These are phyloP conservation scores for Seiridium unicorne DNA, from an alignment of 2,329 filamentous ascomycete genomes.

Conservation along the genomic window DNA sequence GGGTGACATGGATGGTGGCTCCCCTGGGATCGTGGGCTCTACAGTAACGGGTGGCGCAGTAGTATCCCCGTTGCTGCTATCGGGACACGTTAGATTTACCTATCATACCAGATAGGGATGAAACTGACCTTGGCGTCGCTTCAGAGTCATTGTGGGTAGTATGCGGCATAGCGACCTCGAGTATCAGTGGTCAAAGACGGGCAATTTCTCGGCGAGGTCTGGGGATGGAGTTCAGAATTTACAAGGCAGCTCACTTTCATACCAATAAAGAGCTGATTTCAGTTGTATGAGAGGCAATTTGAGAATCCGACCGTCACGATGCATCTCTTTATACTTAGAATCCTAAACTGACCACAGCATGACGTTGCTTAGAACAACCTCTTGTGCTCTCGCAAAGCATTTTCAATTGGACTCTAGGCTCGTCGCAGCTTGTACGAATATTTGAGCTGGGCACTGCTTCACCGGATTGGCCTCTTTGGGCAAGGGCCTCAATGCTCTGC, in stretches of 20 bases:
- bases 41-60: neutral
- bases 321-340: neutral
- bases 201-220: neutral
- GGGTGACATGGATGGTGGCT: neutral
- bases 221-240: neutral
- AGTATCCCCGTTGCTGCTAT: neutral
- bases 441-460: neutral
- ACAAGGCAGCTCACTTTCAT: neutral
- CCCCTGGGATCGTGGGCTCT: neutral
- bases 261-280: neutral
- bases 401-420: neutral
- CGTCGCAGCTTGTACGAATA: neutral
- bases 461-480: constrained; percentile 1
- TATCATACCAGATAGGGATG: neutral
- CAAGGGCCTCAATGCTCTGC: constrained; percentile 1
- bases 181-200: neutral
- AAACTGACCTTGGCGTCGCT: neutral
- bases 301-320: neutral
- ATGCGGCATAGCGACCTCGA: constrained; percentile 1
- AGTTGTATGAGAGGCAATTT: neutral
- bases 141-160: neutral
- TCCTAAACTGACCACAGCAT: neutral
- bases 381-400: neutral
- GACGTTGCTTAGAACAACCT: neutral
- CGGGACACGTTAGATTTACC: neutral